Percentiles rank a stretch among this genome's conserved stretches.
These are phyloP conservation scores for Lactifluus subvellereus DNA, from an alignment of 768 basidiomycete genomes.

Conservation along the genomic window DNA sequence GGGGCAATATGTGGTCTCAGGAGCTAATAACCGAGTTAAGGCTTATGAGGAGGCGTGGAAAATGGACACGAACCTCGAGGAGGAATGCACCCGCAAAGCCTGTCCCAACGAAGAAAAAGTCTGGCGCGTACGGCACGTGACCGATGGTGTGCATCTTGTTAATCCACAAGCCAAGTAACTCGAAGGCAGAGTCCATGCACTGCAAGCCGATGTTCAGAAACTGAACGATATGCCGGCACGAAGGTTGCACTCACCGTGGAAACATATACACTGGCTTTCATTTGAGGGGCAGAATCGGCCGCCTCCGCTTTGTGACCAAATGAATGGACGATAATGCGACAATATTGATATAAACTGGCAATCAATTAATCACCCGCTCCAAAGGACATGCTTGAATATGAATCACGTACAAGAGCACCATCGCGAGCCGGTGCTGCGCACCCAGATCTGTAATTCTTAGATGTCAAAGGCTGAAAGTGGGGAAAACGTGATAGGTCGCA, in stretches of 20 bases:
- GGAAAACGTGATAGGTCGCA: background rate
- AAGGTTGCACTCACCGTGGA: slow-evolving; percentile 3
- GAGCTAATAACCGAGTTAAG: slow-evolving; percentile 4
- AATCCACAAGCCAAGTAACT: slow-evolving; percentile 20
- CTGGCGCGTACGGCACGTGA: slow-evolving; percentile 18
- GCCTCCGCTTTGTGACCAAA: slow-evolving; percentile 20
- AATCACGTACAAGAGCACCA: slow-evolving; percentile 20
- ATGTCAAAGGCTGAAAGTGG: background rate
- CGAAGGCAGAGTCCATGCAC: slow-evolving; percentile 19
- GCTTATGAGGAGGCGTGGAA: background rate
- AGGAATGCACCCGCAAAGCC: slow-evolving; percentile 24
- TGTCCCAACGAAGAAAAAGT: slow-evolving; percentile 24
- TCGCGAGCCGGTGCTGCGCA: slow-evolving; percentile 14
- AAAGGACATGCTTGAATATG: background rate
- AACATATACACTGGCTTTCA: slow-evolving; percentile 12
- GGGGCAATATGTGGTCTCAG: slow-evolving; percentile 16
- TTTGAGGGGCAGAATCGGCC: background rate
- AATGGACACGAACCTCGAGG: slow-evolving; percentile 14
- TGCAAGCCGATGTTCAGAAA: slow-evolving; percentile 4
- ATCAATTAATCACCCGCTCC: background rate
- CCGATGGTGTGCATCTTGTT: slow-evolving; percentile 12
- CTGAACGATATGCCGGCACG: background rate
- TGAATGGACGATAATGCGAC: slow-evolving; percentile 22
- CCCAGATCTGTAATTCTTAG: slow-evolving; percentile 6
- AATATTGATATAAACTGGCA: slow-evolving; percentile 18